phyloP scores from a whole-genome alignment of 495 filamentous ascomycete genomes.

The Talaromyces nanjingensis region DNA sequence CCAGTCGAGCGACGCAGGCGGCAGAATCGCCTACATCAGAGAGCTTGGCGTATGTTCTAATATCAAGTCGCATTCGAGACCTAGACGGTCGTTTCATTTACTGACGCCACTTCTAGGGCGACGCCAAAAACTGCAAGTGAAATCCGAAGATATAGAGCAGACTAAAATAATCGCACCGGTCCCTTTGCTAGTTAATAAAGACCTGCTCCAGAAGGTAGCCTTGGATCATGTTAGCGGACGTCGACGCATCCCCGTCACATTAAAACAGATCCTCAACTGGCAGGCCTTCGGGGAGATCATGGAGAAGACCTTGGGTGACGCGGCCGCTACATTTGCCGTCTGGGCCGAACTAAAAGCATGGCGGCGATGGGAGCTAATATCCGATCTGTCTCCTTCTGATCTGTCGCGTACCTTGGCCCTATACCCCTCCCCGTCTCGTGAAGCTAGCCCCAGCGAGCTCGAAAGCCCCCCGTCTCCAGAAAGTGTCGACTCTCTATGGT shows the following conservation, averaged over 20 bases:
- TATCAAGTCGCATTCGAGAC: background rate
- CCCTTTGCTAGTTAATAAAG: background rate
- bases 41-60: constrained; percentile 28
- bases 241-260: constrained; percentile 1
- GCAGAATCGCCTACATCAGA: constrained; percentile 40
- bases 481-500: background rate
- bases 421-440: background rate
- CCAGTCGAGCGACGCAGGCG: constrained; percentile 29
- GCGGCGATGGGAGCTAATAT: constrained; percentile 3
- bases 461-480: background rate
- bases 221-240: constrained; percentile 1
- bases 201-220: background rate
- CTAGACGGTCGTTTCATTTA: background rate
- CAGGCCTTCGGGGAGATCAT: background rate
- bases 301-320: background rate
- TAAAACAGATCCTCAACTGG: constrained; percentile 1
- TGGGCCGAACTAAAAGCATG: constrained; percentile 5
- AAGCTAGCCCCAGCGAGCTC: background rate
- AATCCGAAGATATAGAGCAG: background rate
- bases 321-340: background rate
- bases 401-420: background rate
- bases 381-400: background rate
- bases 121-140: background rate
- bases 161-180: background rate
- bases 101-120: background rate